Base-by-base conservation (phyloP, 73 alveolate species). In the Uronychia setigera region DNA sequence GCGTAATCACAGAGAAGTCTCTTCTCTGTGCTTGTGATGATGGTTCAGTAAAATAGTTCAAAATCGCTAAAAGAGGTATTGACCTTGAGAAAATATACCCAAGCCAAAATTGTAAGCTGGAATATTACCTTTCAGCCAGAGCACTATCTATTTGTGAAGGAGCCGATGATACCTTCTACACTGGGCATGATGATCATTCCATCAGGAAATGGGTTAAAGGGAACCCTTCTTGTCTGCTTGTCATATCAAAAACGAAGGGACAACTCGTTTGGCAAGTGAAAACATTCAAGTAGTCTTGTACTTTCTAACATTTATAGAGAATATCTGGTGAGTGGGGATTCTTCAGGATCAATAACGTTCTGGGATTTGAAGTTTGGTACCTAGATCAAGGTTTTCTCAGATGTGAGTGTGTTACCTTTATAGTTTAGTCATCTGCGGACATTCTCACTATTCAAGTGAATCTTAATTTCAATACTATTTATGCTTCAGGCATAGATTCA, bases 401-500 rank as follows among this genome's bases (percentile, higher is more conserved):
- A 95, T 33, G 67, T 46, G 19, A 11, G 67, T 5, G n/a, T 46
- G n/a, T 46, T 11, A 11, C 19, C 5, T 11, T 19, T 11, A 19
- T 19, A 46, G 67, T 91, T 86, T 76, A 75, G 91, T n/a, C n/a
- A n/a, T n/a, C n/a, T 83, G 98, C 95, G 0, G 97, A 91, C 83
- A 89, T 95, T 82, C 85, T 88, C 60, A 79, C 99, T 0, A 79
- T 95, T 33, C 84, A 82, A 31, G 92, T 91, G 58, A 93, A 93
- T 84, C 88, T 74, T 9, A 80, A 85, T 1, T 78, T 31, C 75
- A 31, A 80, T 1, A 84, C 94, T 26, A 91, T 93, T n/a, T 95
- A 95, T 86, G 96, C 94, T 28, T 60, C 96, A 32, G 99, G 99
- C 9, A 84, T 78, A 9, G 99, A 95, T 76, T 86, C 93, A 25